Base-by-base conservation (phyloP, 2,329 filamentous ascomycete species). In the Pseudogymnoascus sp. region DNA sequence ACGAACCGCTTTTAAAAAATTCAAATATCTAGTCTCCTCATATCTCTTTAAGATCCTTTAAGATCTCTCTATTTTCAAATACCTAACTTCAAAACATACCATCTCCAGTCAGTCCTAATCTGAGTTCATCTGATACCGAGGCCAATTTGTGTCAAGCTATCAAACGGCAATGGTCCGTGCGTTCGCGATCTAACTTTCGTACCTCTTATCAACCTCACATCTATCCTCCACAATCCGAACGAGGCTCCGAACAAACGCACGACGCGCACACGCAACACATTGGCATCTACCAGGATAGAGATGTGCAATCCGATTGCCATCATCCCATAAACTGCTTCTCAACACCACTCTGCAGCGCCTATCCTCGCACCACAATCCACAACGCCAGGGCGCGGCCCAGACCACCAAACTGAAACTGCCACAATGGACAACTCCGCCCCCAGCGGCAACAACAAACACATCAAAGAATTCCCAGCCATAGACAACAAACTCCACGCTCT, bases 401-500 rank as follows among this genome's bases (percentile, higher is more conserved):
- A 7, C 40, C 40, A 15, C 11, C 40, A 21, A 44, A 19, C 17
- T 40, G 38, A 40, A 23, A 26, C 42, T 19, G 17, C 44, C 23
- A 17, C 15, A 28, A 50, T 50, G 44, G 44, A 50, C 44, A 50
- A 50, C 44, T 17, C 44, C 44, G 8, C 23, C 23, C 15, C 8
- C 23, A 50, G 44, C 44, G 44, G 44, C 15, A 50, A 28, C 38
- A 61, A 38, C 44, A 74, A 72, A 64, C 71, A 73, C 62, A 69
- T 74, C 33, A 60, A 64, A 23, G 71, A 73, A 63, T 93, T 93
- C 71, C 87, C 90, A 13, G 85, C 91, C 70, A 81, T 90, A 65
- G 84, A 88, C 64, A 83, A 87, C 61, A 96, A 96, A 76, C 85
- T 95, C 61, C 85, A 88, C 63, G 90, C 90, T 60, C 86, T 90